Evolutionary conservation across 1,284 basidiomycete species (phyloP).

Genomic region (Cryptococcus amylolentus): DNA sequence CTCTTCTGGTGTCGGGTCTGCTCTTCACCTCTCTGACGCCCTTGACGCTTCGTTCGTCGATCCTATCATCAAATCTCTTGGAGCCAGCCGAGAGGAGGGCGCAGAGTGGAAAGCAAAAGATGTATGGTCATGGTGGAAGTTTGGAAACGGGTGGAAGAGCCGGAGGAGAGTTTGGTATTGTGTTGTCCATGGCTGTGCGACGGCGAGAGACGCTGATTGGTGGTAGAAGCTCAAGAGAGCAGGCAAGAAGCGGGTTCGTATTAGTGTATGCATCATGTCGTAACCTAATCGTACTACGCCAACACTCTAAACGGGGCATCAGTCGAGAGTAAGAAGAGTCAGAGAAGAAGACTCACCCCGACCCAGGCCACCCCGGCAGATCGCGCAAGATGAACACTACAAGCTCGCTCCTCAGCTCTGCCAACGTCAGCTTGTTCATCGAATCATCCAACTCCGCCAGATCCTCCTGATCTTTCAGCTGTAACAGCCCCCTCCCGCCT

Average conservation of each 20-base stretch:
- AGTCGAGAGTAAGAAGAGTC: neutral
- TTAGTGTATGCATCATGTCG: neutral
- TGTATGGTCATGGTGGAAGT: conserved; percentile 26
- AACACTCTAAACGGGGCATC: no score
- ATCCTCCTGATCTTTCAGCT: conserved; percentile 44
- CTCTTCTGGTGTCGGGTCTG: conserved; percentile 17
- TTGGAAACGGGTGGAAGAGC: conserved; percentile 17
- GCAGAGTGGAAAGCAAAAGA: conserved; percentile 9
- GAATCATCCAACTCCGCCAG: conserved; percentile 52
- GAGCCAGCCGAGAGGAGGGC: neutral
- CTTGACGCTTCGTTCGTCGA: conserved; percentile 16
- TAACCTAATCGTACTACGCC: neutral
- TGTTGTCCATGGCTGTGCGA: conserved; percentile 20
- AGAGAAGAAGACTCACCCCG: conserved; percentile 4
- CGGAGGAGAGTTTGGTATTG: conserved; percentile 25
- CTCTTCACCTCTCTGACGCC: conserved; percentile 4
- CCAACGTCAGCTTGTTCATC: conserved; percentile 65
- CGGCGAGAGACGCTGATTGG: conserved; percentile 27
- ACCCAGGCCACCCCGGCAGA: conserved; percentile 52
- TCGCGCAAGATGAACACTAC: conserved; percentile 80
- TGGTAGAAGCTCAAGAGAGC: conserved; percentile 7
- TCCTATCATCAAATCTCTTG: conserved; percentile 12
- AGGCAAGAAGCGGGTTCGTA: neutral
- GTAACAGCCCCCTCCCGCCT: conserved; percentile 39
- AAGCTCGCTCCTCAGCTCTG: conserved; percentile 78